phyloP scores from a whole-genome alignment of 164 flowering plant species.

The Stephania cephalantha region DNA sequence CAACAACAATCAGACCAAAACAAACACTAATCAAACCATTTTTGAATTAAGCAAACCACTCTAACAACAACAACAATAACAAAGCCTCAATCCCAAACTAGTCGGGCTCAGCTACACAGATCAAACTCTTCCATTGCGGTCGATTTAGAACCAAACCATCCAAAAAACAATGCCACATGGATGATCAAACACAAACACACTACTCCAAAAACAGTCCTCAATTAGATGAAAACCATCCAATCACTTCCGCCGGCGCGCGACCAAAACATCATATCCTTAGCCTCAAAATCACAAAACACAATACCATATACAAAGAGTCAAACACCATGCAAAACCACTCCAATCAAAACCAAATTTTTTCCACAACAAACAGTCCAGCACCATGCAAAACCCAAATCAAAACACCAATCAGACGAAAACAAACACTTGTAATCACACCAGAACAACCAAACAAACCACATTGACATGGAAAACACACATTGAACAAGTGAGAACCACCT shows the following conservation, averaged over 20 bases:
- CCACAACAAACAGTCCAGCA: no score
- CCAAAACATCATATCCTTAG: neutral
- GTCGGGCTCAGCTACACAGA: no score
- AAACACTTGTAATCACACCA: no score
- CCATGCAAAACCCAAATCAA: no score
- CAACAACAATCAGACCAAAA: neutral
- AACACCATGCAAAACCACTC: neutral
- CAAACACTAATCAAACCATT: neutral
- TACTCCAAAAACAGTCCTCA: neutral
- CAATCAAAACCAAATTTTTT: neutral
- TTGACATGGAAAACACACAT: neutral
- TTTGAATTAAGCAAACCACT: neutral
- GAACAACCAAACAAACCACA: neutral
- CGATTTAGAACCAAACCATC: neutral
- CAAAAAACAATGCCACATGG: neutral
- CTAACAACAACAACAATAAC: no score
- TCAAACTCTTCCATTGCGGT: no score
- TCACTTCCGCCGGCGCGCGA: neutral
- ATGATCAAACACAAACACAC: neutral
- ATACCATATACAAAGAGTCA: no score
- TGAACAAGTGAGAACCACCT: neutral
- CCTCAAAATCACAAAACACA: neutral
- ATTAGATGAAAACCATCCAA: neutral
- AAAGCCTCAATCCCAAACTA: no score
- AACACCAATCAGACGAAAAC: no score